Evolutionary conservation across 1,139 yeast genomes (phyloP), one percentile per base, ranked within the genome.

Genomic region (Lizanozyma gosingica): DNA sequence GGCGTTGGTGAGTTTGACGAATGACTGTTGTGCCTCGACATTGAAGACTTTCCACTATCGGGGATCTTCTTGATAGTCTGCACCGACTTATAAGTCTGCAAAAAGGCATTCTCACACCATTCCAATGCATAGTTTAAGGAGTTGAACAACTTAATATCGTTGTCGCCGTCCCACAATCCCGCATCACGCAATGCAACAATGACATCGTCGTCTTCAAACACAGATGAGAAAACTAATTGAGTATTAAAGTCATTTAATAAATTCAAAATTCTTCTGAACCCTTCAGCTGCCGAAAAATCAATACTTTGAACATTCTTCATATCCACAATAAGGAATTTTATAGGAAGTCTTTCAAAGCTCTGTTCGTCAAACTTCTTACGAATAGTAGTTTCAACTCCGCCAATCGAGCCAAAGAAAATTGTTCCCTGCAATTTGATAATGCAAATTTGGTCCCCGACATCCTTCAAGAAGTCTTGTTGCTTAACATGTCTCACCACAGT

Each of bases 281-380:
- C 96, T 60, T 92, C 98, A 4, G 97, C 95, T 0, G 97, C 97
- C 34, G 95, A 84, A 53, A 85, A 92, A 60, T 92, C 99, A 50
- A 92, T 78, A 36, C 84, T 81, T 9, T 80, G 71, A 18, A 92
- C 95, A 34, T 83, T 80, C 47, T 82, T 80, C 73, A 92, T 81
- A 60, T 92, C 99, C 39, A 92, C 59, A 40, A 92, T 79, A 50
- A 92, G 65, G 57, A 81, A 92, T 49, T 85, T 78, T 49, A 92
- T 78, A 3, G 87, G 86, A 46, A 72, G 71, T 36, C 55, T 55
- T 14, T 61, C 57, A 52, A 73, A 80, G 33, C 63, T 65, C n/a
- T 71, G 74, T 29, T 73, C 72, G 36, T 82, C 87, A 50, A 87
- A 77, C 47, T 85, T 63, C 14, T 66, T 65, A 43, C 94, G 73